Percentiles rank a stretch among this genome's conserved stretches.
phyloP scores from a whole-genome alignment of 345 rosid species.

The Salix caprea region DNA sequence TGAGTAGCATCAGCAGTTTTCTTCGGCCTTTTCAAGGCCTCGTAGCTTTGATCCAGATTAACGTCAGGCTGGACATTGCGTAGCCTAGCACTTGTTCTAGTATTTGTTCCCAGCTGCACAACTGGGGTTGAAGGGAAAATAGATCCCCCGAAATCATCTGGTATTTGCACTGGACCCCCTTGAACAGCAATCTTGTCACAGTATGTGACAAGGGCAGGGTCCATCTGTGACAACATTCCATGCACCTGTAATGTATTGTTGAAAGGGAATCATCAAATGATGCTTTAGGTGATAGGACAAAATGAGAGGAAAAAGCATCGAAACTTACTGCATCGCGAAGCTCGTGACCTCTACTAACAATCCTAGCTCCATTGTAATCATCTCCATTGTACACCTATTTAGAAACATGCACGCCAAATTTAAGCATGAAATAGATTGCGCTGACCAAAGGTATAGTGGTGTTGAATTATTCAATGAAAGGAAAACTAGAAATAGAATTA shows the following conservation, averaged over 20 bases:
- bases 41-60: slow-evolving; percentile 65
- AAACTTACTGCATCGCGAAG: slow-evolving; percentile 84
- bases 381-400: slow-evolving; percentile 80
- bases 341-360: slow-evolving; percentile 88
- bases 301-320: background rate
- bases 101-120: slow-evolving; percentile 67
- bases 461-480: background rate
- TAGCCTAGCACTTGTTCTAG: slow-evolving; percentile 89
- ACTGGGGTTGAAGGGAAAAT: slow-evolving; percentile 63
- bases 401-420: background rate
- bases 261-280: background rate
- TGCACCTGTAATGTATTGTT: slow-evolving; percentile 55
- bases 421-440: background rate
- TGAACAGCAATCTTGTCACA: slow-evolving; percentile 86
- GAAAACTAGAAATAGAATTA: background rate
- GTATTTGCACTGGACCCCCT: slow-evolving; percentile 79
- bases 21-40: slow-evolving; percentile 75
- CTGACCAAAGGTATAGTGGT: background rate
- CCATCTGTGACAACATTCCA: slow-evolving; percentile 99
- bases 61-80: slow-evolving; percentile 88
- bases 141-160: slow-evolving; percentile 68
- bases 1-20: slow-evolving; percentile 47
- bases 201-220: slow-evolving; percentile 71
- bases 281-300: background rate
- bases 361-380: slow-evolving; percentile 94